These are phyloP conservation scores for Nakazawaea populi DNA, from an alignment of 805 yeast genomes.

Conservation along the genomic window DNA sequence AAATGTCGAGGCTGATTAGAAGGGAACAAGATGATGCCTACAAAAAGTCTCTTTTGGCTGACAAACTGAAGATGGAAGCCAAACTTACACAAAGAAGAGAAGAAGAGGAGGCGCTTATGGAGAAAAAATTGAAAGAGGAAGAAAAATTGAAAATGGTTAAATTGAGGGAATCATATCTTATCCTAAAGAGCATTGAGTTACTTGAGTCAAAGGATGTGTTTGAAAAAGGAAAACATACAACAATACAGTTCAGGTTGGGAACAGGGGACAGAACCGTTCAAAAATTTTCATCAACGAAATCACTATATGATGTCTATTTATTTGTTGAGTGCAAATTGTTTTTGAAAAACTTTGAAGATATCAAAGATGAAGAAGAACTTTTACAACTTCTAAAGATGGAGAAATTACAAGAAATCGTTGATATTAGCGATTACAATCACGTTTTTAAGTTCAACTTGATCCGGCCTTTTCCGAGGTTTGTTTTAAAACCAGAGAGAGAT, in stretches of 20 bases:
- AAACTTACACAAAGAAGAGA: conserved; percentile 25
- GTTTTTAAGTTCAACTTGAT: conserved; percentile 26
- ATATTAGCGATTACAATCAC: conserved; percentile 14
- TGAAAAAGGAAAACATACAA: conserved; percentile 27
- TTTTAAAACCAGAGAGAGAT: conserved; percentile 17
- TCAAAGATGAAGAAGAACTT: conserved; percentile 1
- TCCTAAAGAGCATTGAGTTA: conserved; percentile 13
- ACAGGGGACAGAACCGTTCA: conserved; percentile 44
- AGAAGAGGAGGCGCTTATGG: conserved; percentile 18
- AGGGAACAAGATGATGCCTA: conserved; percentile 66
- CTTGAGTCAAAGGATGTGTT: conserved; percentile 9
- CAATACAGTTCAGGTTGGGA: conserved; percentile 50
- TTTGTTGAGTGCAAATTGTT: conserved; percentile 38
- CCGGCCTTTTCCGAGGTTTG: conserved; percentile 30
- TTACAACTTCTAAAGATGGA: conserved; percentile 12
- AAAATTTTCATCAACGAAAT: conserved; percentile 31
- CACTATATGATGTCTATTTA: conserved; percentile 42
- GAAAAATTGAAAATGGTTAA: conserved; percentile 11
- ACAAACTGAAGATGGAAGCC: conserved; percentile 45
- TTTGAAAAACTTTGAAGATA: conserved; percentile 7
- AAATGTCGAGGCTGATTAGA: conserved; percentile 49
- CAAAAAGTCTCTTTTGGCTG: conserved; percentile 51
- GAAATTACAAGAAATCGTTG: conserved; percentile 9
- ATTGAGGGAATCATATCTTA: conserved; percentile 19
- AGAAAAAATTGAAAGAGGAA: conserved; percentile 14